A percentile compares a stretch with the other conserved stretches of the same genome.
phyloP scores from a whole-genome alignment of 306 rosid species.

The Begonia peltatifolia region DNA sequence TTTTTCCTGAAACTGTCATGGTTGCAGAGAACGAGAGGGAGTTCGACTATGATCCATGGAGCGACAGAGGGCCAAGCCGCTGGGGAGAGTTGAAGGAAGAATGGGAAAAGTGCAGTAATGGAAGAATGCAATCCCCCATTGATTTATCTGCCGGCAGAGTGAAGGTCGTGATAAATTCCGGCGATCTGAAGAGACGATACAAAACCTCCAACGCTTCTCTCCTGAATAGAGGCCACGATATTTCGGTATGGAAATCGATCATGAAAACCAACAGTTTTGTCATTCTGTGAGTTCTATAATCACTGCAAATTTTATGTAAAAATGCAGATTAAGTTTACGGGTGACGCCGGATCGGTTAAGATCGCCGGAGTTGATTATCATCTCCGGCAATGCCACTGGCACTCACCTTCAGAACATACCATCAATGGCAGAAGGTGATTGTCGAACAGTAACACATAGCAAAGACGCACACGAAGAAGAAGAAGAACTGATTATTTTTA shows the following conservation, averaged over 20 bases:
- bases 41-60: slow-evolving; percentile 11
- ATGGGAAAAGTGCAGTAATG: slow-evolving; percentile 41
- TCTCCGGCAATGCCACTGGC: slow-evolving; percentile 1
- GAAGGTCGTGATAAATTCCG: slow-evolving; percentile 16
- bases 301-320: no score
- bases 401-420: background rate
- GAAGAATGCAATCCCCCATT: slow-evolving; percentile 52
- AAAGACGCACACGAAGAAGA: no score
- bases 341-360: background rate
- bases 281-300: no score
- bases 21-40: slow-evolving; percentile 16
- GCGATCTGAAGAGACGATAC: slow-evolving; percentile 19
- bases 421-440: background rate
- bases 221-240: slow-evolving; percentile 58
- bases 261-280: no score
- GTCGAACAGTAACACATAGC: no score
- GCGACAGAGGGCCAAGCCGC: slow-evolving; percentile 10
- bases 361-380: background rate
- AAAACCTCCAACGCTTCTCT: slow-evolving; percentile 30
- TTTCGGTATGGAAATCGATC: slow-evolving; percentile 25
- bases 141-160: slow-evolving; percentile 31
- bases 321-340: background rate
- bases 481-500: no score
- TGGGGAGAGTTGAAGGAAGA: slow-evolving; percentile 26
- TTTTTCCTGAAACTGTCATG: no score